Evolutionary conservation across 2,329 filamentous ascomycete genomes (phyloP).

Genomic region (Trichoderma sp.): DNA sequence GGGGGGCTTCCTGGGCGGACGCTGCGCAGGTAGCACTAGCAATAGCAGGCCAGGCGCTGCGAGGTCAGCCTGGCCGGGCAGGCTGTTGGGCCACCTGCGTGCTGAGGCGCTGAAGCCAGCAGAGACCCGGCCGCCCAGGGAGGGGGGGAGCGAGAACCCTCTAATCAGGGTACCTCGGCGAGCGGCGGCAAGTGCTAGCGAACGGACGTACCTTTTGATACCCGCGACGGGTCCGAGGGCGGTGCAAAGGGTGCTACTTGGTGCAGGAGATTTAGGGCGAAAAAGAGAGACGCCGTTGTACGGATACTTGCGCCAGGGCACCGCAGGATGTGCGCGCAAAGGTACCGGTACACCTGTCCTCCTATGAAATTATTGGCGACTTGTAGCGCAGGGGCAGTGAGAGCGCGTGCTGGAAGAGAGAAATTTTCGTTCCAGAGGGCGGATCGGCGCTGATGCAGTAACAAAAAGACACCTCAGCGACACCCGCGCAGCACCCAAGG

Average conservation of each 20-base stretch:
- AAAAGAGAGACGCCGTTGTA: constrained; percentile 10
- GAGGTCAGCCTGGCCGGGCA: constrained; percentile 16
- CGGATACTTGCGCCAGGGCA: constrained; percentile 3
- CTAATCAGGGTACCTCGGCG: constrained; percentile 13
- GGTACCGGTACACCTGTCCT: constrained; percentile 11
- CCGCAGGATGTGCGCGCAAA: not conserved
- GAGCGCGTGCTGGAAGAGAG: constrained; percentile 33
- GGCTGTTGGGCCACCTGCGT: constrained; percentile 25
- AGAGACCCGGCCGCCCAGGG: constrained; percentile 10
- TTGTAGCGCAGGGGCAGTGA: constrained; percentile 25
- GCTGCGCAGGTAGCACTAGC: constrained; percentile 13
- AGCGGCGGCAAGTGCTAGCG: constrained; percentile 5
- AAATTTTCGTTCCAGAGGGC: constrained; percentile 38
- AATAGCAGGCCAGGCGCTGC: constrained; percentile 1
- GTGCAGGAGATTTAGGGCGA: constrained; percentile 15
- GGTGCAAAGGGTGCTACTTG: constrained; percentile 13
- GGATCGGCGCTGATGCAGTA: constrained; percentile 22
- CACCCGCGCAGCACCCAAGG: constrained; percentile 22
- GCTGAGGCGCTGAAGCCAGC: constrained; percentile 22
- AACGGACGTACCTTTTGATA: constrained; percentile 25
- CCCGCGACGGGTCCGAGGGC: constrained; percentile 14
- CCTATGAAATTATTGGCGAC: constrained; percentile 3
- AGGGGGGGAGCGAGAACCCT: constrained; percentile 6
- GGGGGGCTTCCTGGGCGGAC: constrained; percentile 15
- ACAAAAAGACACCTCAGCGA: constrained; percentile 22